phyloP scores from a whole-genome alignment of 208 protist species.

The Leptomonas pyrrhocoris region DNA sequence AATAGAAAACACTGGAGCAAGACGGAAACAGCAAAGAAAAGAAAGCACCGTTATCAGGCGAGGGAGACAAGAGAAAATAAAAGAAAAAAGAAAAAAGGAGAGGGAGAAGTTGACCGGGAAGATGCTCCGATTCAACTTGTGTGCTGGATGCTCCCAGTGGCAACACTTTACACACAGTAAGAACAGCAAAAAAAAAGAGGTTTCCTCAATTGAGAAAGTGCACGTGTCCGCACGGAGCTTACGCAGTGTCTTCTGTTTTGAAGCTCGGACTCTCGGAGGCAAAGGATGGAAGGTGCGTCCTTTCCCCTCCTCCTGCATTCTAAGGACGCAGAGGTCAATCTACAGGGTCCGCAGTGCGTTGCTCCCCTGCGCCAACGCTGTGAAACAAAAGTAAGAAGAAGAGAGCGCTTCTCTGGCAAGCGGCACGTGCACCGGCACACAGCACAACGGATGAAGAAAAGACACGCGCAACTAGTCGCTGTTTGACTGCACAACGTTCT shows the following conservation, averaged over 20 bases:
- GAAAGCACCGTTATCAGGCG: background rate
- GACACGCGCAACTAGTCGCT: too few species aligned
- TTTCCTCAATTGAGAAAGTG: background rate
- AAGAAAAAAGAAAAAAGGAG: background rate
- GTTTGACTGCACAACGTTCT: too few species aligned
- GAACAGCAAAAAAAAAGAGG: conserved; percentile 10
- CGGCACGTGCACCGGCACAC: background rate
- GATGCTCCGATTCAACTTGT: background rate
- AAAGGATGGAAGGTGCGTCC: too few species aligned
- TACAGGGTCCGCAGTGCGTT: background rate
- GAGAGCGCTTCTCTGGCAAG: background rate
- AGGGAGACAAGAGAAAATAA: background rate
- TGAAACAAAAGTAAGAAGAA: conserved; percentile 2
- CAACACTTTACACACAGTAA: conserved; percentile 2
- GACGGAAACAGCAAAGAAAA: conserved; percentile 16
- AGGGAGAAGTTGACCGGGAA: background rate
- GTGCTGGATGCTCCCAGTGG: background rate
- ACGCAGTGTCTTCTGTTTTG: too few species aligned
- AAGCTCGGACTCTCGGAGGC: too few species aligned
- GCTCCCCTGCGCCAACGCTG: background rate
- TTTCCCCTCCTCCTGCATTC: too few species aligned
- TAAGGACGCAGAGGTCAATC: too few species aligned
- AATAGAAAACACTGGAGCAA: conserved; percentile 1
- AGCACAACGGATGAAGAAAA: too few species aligned
- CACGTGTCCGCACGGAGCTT: background rate